These are phyloP conservation scores for Ganoderma multipileum DNA, from an alignment of 1,284 basidiomycete genomes.

Conservation along the genomic window DNA sequence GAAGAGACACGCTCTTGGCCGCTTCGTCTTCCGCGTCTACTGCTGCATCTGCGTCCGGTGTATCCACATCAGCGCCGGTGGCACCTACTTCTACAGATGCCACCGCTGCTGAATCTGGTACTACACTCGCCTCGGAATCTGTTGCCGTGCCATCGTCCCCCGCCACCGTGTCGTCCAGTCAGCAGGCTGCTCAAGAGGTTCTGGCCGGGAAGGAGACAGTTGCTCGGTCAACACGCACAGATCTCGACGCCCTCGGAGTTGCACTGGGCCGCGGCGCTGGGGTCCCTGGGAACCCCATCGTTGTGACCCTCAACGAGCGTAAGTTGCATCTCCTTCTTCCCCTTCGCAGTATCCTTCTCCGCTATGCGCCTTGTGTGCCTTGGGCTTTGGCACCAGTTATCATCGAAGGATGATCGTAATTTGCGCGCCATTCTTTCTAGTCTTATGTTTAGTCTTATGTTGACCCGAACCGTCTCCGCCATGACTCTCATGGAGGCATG, in stretches of 20 bases:
- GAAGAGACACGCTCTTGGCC: conserved; percentile 69
- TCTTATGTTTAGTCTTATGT: too few relatives aligned
- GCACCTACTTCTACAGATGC: conserved; percentile 13
- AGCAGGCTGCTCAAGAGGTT: conserved; percentile 65
- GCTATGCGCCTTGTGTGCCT: neutral
- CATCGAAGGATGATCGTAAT: neutral
- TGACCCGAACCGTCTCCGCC: neutral
- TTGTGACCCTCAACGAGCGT: conserved; percentile 84
- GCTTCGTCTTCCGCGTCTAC: conserved; percentile 28
- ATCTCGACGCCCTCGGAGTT: conserved; percentile 50
- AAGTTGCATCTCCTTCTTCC: conserved; percentile 36
- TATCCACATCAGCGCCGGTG: conserved; percentile 16
- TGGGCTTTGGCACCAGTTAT: neutral
- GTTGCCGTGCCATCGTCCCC: conserved; percentile 16
- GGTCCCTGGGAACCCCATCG: conserved; percentile 64
- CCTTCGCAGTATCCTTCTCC: neutral
- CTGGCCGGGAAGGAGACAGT: conserved; percentile 46
- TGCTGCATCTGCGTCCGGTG: conserved; percentile 30
- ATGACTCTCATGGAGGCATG: neutral
- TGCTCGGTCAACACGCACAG: conserved; percentile 39
- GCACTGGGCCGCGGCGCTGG: conserved; percentile 51
- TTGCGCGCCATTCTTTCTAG: neutral
- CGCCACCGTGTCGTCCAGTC: conserved; percentile 43
- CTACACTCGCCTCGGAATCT: conserved; percentile 21
- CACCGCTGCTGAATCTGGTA: conserved; percentile 12